phyloP scores from a whole-genome alignment of 2,329 filamentous ascomycete genomes.

The Alternaria gaisen region DNA sequence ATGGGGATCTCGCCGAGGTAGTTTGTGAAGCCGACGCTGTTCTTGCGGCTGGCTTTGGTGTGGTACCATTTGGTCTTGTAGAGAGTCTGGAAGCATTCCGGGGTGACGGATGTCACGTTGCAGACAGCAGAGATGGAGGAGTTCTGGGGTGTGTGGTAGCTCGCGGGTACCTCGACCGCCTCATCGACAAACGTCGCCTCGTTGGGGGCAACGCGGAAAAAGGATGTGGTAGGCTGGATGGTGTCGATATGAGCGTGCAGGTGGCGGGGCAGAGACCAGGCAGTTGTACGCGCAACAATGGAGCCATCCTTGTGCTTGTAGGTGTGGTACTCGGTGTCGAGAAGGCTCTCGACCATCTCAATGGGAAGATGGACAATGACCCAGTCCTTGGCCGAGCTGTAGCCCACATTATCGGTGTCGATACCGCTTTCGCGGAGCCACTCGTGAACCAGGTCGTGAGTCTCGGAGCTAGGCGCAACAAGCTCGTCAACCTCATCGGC shows the following conservation, averaged over 20 bases:
- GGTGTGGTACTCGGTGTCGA: conserved; percentile 59
- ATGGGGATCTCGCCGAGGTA: conserved; percentile 61
- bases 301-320: conserved; percentile 65
- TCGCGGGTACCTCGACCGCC: conserved; percentile 32
- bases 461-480: conserved; percentile 62
- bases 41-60: conserved; percentile 54
- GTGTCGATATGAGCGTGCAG: conserved; percentile 67
- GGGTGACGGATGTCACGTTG: conserved; percentile 62
- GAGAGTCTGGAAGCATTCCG: conserved; percentile 62
- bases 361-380: conserved; percentile 64
- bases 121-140: conserved; percentile 54
- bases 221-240: conserved; percentile 69
- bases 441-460: conserved; percentile 61
- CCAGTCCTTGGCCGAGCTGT: conserved; percentile 67
- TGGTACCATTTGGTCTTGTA: conserved; percentile 65
- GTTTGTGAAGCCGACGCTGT: conserved; percentile 59
- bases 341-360: conserved; percentile 60
- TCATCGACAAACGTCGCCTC: conserved; percentile 38
- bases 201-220: conserved; percentile 51
- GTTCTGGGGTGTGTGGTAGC: conserved; percentile 42
- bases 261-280: conserved; percentile 67
- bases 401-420: conserved; percentile 53
- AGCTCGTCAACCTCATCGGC: conserved; percentile 63
- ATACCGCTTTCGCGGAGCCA: conserved; percentile 66
- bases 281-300: conserved; percentile 60